Conservation (phyloP, 257 asterid species). For the Ilex aquifolium region DNA sequence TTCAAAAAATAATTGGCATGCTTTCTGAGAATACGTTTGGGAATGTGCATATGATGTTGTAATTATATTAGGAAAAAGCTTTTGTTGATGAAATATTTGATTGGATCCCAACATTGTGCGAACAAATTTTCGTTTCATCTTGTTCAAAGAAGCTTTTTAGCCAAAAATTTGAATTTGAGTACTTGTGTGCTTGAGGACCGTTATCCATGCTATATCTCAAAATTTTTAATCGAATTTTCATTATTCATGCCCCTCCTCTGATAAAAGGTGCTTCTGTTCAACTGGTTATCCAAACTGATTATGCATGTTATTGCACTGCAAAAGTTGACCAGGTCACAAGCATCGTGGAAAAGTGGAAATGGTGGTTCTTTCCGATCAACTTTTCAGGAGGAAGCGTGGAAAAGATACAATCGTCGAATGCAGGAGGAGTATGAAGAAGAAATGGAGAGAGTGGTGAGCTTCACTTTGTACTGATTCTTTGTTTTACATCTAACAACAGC, state of each 20-base stretch:
- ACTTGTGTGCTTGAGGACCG: too few species aligned
- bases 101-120: too few species aligned
- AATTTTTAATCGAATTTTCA: too few species aligned
- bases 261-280: not conserved
- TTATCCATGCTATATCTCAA: too few species aligned
- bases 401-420: conserved; percentile 71
- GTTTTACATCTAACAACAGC: not conserved
- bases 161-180: too few species aligned
- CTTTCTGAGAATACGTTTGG: too few species aligned
- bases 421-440: conserved; percentile 97
- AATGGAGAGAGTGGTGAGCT: conserved; percentile 92
- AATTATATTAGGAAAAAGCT: too few species aligned
- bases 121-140: too few species aligned
- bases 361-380: conserved; percentile 48
- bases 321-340: conserved; percentile 74
- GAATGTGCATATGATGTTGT: too few species aligned
- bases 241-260: not conserved
- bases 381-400: conserved; percentile 81
- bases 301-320: conserved; percentile 25
- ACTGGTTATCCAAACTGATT: conserved; percentile 25
- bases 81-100: too few species aligned
- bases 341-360: conserved; percentile 43
- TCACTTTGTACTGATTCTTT: conserved; percentile 6
- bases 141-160: too few species aligned
- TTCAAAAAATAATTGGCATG: too few species aligned